These are phyloP conservation scores for Macroventuria anomochaeta DNA, from an alignment of 2,329 filamentous ascomycete genomes.

Conservation along the genomic window DNA sequence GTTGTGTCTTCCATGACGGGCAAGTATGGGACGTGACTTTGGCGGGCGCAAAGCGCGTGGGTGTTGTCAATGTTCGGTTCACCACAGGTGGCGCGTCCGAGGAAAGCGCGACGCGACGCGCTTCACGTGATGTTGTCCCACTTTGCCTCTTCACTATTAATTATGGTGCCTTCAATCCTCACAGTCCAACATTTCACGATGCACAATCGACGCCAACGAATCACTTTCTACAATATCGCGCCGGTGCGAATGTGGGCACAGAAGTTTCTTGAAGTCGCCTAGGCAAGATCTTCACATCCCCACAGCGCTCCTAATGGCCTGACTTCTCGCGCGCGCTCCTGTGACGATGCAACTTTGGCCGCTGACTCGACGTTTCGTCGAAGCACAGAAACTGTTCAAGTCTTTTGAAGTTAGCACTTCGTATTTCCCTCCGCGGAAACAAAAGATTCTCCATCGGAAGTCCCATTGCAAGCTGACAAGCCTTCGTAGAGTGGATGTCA, in stretches of 20 bases:
- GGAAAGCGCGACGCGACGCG: slow-evolving; percentile 14
- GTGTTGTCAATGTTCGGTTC: slow-evolving; percentile 4
- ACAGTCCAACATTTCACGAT: too few relatives aligned
- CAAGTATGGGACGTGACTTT: slow-evolving; percentile 7
- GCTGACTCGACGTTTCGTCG: not conserved
- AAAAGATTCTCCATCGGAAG: not conserved
- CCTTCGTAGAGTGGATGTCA: not conserved
- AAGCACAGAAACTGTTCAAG: not conserved
- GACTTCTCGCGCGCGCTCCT: not conserved
- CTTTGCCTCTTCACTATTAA: not conserved
- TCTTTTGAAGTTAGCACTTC: not conserved
- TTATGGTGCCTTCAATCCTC: too few relatives aligned
- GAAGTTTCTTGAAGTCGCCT: too few relatives aligned
- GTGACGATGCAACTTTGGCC: not conserved
- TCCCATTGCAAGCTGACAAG: not conserved
- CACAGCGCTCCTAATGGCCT: too few relatives aligned
- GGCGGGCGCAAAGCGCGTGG: slow-evolving; percentile 6
- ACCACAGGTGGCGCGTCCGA: slow-evolving; percentile 5
- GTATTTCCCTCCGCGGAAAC: not conserved
- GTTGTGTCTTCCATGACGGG: slow-evolving; percentile 43
- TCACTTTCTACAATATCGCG: too few relatives aligned
- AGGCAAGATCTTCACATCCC: too few relatives aligned
- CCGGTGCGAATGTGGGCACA: too few relatives aligned
- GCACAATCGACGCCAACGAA: too few relatives aligned
- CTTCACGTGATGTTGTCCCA: slow-evolving; percentile 8